Conservation (phyloP, 2,329 filamentous ascomycete species). For the Botryotinia convoluta region DNA sequence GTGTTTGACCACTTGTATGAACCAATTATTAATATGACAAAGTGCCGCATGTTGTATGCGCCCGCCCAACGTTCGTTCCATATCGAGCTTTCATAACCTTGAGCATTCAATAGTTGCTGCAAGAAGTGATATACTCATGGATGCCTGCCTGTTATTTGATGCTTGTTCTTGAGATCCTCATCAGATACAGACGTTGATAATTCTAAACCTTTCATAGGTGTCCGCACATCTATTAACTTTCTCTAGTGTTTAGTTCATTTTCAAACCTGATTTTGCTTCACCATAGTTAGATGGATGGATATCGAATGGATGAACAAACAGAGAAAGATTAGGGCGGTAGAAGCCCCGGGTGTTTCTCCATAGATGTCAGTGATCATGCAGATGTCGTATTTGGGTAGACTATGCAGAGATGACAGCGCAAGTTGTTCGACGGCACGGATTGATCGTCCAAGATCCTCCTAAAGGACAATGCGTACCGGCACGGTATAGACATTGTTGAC, state of each 20-base stretch:
- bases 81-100: not conserved
- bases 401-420: not conserved
- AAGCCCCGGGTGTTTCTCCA: not conserved
- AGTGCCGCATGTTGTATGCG: not conserved
- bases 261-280: not conserved
- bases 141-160: not conserved
- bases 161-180: not conserved
- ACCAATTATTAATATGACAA: not conserved
- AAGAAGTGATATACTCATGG: not conserved
- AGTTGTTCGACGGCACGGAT: not conserved
- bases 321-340: not conserved
- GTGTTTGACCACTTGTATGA: conserved; percentile 4
- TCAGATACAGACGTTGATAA: not conserved
- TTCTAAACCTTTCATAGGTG: not conserved
- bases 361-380: not conserved
- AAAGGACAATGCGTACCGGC: not conserved
- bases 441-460: not conserved
- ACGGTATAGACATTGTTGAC: not conserved
- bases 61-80: not conserved
- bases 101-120: not conserved
- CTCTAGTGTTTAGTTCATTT: not conserved
- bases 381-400: not conserved
- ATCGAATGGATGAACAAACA: not conserved
- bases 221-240: not conserved
- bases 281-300: not conserved